Evolutionary conservation across 2,329 filamentous ascomycete species (phyloP), one percentile per base, ranked within the genome.

Genomic region (Hypoxylon sp.): DNA sequence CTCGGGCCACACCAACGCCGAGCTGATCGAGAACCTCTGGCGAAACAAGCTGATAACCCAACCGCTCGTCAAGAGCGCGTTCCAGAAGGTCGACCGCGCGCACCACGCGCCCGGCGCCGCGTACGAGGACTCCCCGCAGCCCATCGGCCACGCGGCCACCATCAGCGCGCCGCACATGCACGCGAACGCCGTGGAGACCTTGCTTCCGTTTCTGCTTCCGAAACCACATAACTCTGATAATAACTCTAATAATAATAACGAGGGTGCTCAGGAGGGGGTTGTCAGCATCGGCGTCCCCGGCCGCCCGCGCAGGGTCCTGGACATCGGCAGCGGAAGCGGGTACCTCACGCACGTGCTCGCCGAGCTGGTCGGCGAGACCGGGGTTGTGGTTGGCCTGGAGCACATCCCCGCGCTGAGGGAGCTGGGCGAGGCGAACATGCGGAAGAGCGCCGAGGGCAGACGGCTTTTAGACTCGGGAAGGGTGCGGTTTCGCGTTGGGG

Each of bases 291-390:
- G 66, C 49, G 13, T 50, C 41, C 8, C 62, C 54, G 52, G 59
- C 31, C 43, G 65, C 26, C 55, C 65, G 2, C 73, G 77, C 2
- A 73, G 88, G 60, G 77, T 90, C 1, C 78, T 93, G 2, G 89
- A 93, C 63, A 80, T 93, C 51, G 89, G 89, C 2, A 87, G 83
- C 35, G 89, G 89, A 0, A 88, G 83, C 2, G 89, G 89, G 0
- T 97, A 97, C 67, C 76, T 99, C 8, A 96, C 91, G 4, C 91
- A 95, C 63, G 85, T 97, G 0, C 73, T 97, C 5, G 92, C 91
- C 0, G 89, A 93, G 67, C 78, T 96, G 0, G 86, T 88, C 1
- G 84, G 81, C 2, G 69, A 66, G 3, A 59, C 60, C 3, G 78
- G 66, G 3, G 68, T 76, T 0, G 85, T 92, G 0, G 79, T 92